Evolutionary conservation across 805 yeast genomes (phyloP), one percentile per base, ranked within the genome.

Genomic region (Myxozyma vanderwaltii): DNA sequence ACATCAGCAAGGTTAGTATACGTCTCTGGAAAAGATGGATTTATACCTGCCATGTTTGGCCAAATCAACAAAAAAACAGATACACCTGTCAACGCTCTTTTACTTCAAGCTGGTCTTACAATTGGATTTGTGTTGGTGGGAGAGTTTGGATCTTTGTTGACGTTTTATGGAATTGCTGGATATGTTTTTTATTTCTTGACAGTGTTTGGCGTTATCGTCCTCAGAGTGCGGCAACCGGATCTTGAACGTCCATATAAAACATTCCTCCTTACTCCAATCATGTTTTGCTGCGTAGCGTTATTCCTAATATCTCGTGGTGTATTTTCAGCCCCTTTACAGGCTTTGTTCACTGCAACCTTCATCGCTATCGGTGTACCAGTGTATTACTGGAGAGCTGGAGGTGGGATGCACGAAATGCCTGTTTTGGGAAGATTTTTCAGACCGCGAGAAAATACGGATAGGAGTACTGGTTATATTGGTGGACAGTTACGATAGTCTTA

Each of bases 201-300:
- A 0, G 78, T 76, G 1, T 62, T 71, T 3, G 78, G 79, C 1
- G 71, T 76, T 15, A 64, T 76, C 31, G 63, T 69, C 21, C 63
- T 76, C 41, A 63, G 79, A 23, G 64, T 67, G 49, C 59, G 64
- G 10, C 74, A 74, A 51, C 78, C 78, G 0, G 58, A 64, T 1
- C 64, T 76, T 12, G 69, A 63, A 4, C 59, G 79, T 38, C 78
- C 79, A 1, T 76, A 72, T 67, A 69, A 69, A 54, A 71, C 75
- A 2, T 73, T 68, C 66, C 66, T 74, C 13, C 49, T 67, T 12
- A 74, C 77, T 1, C 79, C 79, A 1, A 60, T 74, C 5, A 23
- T 71, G 35, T 74, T 74, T 51, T 70, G 75, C 59, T 68, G 74
- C 33, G 77, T 74, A n/a, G 75, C 77, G 1, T 54, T 72, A 15